A percentile compares a stretch with the other conserved stretches of the same genome.
Evolutionary conservation across 1,284 basidiomycete species (phyloP).

Genomic region (Sanghuangporus baumii): DNA sequence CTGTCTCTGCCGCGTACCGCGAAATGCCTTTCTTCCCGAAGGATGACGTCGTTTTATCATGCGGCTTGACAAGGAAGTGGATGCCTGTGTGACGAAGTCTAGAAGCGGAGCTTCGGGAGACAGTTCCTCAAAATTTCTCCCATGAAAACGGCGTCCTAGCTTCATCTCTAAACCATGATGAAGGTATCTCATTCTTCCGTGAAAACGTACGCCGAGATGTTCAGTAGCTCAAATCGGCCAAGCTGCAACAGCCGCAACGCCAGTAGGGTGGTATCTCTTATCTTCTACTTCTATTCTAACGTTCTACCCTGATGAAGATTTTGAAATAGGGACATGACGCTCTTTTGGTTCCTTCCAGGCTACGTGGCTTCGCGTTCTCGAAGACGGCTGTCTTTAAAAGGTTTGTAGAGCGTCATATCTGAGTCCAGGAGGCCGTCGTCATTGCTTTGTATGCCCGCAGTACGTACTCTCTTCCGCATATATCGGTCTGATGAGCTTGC

Average conservation of each 20-base stretch:
- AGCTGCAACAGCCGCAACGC: not conserved
- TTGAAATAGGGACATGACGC: not conserved
- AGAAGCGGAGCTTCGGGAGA: not conserved
- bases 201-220: not conserved
- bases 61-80: not conserved
- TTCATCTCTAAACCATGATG: not conserved
- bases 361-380: not conserved
- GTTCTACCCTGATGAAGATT: not conserved
- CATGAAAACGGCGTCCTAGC: not conserved
- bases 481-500: not conserved
- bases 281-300: not conserved
- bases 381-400: not conserved
- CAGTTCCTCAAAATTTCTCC: not conserved
- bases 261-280: not conserved
- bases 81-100: not conserved
- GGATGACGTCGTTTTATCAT: not conserved
- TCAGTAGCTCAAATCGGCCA: not conserved
- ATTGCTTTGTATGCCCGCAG: not conserved
- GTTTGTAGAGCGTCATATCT: not conserved
- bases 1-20: not conserved
- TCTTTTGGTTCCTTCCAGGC: not conserved
- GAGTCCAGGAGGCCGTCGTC: not conserved
- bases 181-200: not conserved
- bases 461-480: not conserved
- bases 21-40: not conserved